A percentile compares a stretch with the other conserved stretches of the same genome.
Conservation (phyloP, 495 filamentous ascomycete genomes). For the Aspergillus carlsbadensis region DNA sequence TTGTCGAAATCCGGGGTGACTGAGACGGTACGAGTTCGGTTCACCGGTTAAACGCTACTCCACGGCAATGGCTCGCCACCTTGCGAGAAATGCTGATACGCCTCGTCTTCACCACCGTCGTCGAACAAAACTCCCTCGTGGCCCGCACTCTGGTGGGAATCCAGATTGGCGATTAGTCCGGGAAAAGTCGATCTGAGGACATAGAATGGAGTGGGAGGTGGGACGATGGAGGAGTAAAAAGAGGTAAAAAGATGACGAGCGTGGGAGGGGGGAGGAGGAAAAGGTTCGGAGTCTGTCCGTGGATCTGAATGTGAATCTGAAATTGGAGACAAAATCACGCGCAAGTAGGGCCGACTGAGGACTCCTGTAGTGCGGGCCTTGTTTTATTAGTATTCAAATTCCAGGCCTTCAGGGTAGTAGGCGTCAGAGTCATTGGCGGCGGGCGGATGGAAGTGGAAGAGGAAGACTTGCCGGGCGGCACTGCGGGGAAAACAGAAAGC, state of each 20-base stretch:
- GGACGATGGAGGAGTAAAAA: background rate
- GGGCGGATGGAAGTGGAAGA: slow-evolving; percentile 11
- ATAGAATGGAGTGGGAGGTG: slow-evolving; percentile 15
- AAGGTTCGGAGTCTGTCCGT: background rate
- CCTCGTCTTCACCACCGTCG: slow-evolving; percentile 8
- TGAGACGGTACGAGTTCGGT: slow-evolving; percentile 2
- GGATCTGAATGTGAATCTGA: slow-evolving; percentile 2
- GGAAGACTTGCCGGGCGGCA: slow-evolving; percentile 9
- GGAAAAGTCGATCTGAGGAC: slow-evolving; percentile 17
- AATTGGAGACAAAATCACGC: slow-evolving; percentile 10
- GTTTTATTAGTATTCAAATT: slow-evolving; percentile 7
- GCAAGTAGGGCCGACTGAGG: background rate
- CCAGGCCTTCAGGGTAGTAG: background rate
- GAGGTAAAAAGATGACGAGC: slow-evolving; percentile 3
- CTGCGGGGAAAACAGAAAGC: slow-evolving; percentile 4
- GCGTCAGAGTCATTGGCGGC: slow-evolving; percentile 6
- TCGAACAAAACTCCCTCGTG: slow-evolving; percentile 14
- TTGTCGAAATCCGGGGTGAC: slow-evolving; percentile 4
- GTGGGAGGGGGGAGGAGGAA: slow-evolving; percentile 1
- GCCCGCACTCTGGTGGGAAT: slow-evolving; percentile 14
- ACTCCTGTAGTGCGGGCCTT: slow-evolving; percentile 1
- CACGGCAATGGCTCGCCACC: slow-evolving; percentile 10
- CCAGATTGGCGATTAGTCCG: slow-evolving; percentile 22
- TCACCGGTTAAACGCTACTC: slow-evolving; percentile 12
- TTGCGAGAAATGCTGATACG: background rate